phyloP scores from a whole-genome alignment of 768 basidiomycete genomes.

The Auricularia cornea region DNA sequence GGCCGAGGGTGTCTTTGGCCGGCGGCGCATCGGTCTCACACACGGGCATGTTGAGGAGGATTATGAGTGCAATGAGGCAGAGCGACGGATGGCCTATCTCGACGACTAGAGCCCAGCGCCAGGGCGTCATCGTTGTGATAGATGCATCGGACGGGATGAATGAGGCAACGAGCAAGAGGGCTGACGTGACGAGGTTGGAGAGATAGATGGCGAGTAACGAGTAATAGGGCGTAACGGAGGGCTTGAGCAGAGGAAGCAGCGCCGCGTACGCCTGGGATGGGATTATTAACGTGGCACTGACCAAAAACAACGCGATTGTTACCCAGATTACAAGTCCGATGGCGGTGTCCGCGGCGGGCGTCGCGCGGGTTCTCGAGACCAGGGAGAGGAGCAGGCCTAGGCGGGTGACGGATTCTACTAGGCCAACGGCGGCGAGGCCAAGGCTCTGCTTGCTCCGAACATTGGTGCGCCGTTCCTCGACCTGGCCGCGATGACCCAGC shows the following conservation, averaged over 20 bases:
- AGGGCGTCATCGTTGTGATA: neutral
- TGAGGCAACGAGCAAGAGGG: neutral
- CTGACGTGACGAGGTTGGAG: neutral
- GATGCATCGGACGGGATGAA: neutral
- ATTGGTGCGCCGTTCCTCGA: neutral
- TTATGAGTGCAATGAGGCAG: neutral
- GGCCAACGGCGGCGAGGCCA: neutral
- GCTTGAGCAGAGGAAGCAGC: neutral
- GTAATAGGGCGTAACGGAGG: neutral
- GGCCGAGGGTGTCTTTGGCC: neutral
- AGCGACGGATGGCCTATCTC: neutral
- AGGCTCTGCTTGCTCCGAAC: neutral
- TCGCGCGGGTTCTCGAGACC: neutral
- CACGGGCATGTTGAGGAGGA: neutral
- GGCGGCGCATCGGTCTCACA: neutral
- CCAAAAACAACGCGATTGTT: neutral
- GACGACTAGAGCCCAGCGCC: neutral
- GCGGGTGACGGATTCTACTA: neutral
- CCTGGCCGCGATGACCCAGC: neutral
- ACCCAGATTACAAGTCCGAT: neutral
- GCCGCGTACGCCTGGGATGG: neutral
- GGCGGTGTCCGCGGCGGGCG: neutral
- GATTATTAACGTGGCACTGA: neutral
- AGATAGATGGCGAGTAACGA: neutral
- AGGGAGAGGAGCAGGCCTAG: neutral